Base-by-base conservation (phyloP, 352 stramenopile genomes). In the Globisporangium polare region DNA sequence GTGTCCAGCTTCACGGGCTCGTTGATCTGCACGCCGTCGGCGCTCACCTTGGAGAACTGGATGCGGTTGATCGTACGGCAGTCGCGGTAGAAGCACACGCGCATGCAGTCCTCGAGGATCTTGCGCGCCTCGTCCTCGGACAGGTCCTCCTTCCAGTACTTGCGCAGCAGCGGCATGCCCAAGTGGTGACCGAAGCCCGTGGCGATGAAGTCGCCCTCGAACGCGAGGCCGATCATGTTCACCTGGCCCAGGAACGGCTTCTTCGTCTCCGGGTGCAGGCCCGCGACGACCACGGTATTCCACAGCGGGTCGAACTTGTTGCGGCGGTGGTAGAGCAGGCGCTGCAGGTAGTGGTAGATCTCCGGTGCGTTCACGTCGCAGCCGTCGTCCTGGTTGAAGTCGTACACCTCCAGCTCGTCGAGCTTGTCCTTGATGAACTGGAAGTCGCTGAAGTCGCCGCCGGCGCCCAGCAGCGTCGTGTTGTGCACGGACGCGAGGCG, bases 291-390 rank as follows among this genome's bases (percentile, higher is more conserved):
- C 5, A 99, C 65, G 58, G 96, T 97, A 83, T 99, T 99, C 97
- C 97, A 99, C 27, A 99, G 86, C 45, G 97, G 97, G 77, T 99
- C 97, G 70, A 99, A 98, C 69, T 99, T 98, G 77, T 98, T 99
- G 69, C 97, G 89, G 66, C 96, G 89, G 73, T 99, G 93, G 87
- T 99, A 99, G 77, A 99, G 85, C 60, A 99, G 89, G 24, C 97
- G 95, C 60, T 98, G 85, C 33, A 99, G 74, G 77, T 99, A 99
- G 73, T 97, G 95, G 77, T 97, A 99, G 35, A 98, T 87, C 73
- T 99, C 93, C 31, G 86, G 83, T 35, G 97, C 93, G 46, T 78
- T 97, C 64, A 97, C 85, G 42, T 98, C 91, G 56, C 97, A 97
- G 29, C 90, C 95, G 63, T 99, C 97, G 62, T 98, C 88, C 46